These are phyloP conservation scores for Colletotrichum simmondsii DNA, from an alignment of 2,329 filamentous ascomycete genomes.

Conservation along the genomic window DNA sequence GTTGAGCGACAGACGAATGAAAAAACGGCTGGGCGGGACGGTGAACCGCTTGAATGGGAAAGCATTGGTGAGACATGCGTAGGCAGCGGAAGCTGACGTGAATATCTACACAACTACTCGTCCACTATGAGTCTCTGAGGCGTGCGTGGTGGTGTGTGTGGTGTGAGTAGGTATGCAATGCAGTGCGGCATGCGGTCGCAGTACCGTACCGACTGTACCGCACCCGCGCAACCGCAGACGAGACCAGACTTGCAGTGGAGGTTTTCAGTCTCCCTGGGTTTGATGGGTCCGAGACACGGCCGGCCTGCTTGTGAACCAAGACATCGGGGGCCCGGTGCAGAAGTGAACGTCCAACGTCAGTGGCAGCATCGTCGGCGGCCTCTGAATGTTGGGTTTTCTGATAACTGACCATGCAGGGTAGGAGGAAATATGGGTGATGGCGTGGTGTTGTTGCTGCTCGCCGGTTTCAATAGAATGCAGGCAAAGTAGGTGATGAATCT, in stretches of 20 bases:
- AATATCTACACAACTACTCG: neutral
- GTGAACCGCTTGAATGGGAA: conserved; percentile 25
- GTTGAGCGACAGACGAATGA: neutral
- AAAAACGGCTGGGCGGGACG: conserved; percentile 27
- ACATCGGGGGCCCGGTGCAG: conserved; percentile 20
- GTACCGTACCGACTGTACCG: too few relatives aligned
- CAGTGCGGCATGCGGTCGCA: too few relatives aligned
- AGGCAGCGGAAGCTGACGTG: conserved; percentile 11
- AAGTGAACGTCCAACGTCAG: conserved; percentile 20
- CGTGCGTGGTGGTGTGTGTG: neutral
- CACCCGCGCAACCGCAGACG: neutral
- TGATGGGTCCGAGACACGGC: conserved; percentile 20
- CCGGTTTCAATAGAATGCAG: neutral
- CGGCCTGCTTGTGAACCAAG: neutral
- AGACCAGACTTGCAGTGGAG: neutral
- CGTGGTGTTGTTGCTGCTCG: neutral
- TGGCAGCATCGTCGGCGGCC: neutral
- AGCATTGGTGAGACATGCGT: conserved; percentile 9
- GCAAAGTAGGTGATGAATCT: neutral
- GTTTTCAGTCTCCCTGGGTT: conserved; percentile 1
- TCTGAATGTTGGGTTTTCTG: neutral
- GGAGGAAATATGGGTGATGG: neutral
- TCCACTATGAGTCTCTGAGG: too few relatives aligned
- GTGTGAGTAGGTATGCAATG: neutral
- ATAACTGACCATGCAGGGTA: neutral